Base-by-base conservation (phyloP, 2,329 filamentous ascomycete genomes). In the Dothidotthia symphoricarpi region DNA sequence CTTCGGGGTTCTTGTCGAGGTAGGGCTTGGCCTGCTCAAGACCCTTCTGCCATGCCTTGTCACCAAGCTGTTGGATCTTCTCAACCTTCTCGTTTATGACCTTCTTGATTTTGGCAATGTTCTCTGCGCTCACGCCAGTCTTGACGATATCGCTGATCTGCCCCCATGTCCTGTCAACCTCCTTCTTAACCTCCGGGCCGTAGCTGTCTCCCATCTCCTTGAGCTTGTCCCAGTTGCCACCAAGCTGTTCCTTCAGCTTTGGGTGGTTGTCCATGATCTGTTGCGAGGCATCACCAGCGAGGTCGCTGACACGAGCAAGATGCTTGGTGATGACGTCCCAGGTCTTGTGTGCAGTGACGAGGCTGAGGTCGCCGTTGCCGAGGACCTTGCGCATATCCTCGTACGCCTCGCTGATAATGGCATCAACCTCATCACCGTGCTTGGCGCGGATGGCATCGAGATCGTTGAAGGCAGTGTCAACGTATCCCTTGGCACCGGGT, bases 221-320 rank as follows among this genome's bases (percentile, higher is more conserved):
- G 33, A 89, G 70, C 61, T 85, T 77, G 33, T 86, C 78, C 29
- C 86, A 67, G 51, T 78, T 81, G 9, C 78, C 80, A 11, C 85
- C 85, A 7, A 88, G 67, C 68, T 85, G 83, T 58, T 88, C 77
- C 72, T 86, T 87, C 14, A 87, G 56, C 51, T 83, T 66, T 0
- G 86, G 86, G 60, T 89, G 85, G 59, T 87, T 86, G 55, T 88
- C 76, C 34, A 88, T 63, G 28, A 89, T 77, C 45, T 88, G 80
- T 31, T 65, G 56, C 0, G 79, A 69, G 1, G 81, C 80, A 51
- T 86, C 82, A 5, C 75, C 77, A 0, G 82, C 77, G 2, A 89
- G 72, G 29, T 74, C 74, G 12, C 75, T 76, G 11, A 89, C 66
- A 47, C 79, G 75, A 53, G 73, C 74, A 15, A 81, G 68, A 13